Conservation (phyloP, 2,329 filamentous ascomycete species). For the Colletotrichum euphorbiae region DNA sequence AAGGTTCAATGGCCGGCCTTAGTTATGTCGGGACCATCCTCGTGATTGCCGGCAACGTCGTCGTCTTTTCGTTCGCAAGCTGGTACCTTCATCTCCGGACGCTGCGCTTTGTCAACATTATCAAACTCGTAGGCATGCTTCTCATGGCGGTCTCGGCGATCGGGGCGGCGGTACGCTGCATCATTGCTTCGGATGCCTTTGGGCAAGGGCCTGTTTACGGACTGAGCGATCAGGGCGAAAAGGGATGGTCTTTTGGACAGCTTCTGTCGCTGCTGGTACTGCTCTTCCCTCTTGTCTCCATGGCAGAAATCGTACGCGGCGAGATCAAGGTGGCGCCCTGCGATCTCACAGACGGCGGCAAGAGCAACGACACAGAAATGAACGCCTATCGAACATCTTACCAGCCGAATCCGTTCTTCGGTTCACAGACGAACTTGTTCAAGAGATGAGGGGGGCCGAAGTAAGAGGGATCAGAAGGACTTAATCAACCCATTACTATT, state of each 20-base stretch:
- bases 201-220: conserved; percentile 59
- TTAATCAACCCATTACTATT: too few species aligned
- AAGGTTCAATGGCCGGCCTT: conserved; percentile 52
- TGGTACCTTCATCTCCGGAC: conserved; percentile 72
- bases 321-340: conserved; percentile 51
- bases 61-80: conserved; percentile 69
- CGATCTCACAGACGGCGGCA: neutral
- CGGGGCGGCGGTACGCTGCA: conserved; percentile 68
- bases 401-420: conserved; percentile 60
- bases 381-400: conserved; percentile 45
- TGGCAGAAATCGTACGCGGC: conserved; percentile 69
- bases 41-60: conserved; percentile 68
- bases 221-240: conserved; percentile 65
- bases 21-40: conserved; percentile 70
- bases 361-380: conserved; percentile 31
- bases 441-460: conserved; percentile 43
- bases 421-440: conserved; percentile 52
- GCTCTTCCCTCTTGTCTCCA: conserved; percentile 68
- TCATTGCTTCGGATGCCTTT: conserved; percentile 71
- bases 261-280: conserved; percentile 70
- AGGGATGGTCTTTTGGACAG: conserved; percentile 72
- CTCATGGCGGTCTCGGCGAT: conserved; percentile 69
- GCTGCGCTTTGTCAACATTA: conserved; percentile 64
- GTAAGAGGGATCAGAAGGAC: neutral
- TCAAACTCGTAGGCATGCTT: conserved; percentile 65